Percentiles rank a stretch among this genome's conserved stretches.
These are phyloP conservation scores for Pyricularia grisea DNA, from an alignment of 2,329 filamentous ascomycete species.

Conservation along the genomic window DNA sequence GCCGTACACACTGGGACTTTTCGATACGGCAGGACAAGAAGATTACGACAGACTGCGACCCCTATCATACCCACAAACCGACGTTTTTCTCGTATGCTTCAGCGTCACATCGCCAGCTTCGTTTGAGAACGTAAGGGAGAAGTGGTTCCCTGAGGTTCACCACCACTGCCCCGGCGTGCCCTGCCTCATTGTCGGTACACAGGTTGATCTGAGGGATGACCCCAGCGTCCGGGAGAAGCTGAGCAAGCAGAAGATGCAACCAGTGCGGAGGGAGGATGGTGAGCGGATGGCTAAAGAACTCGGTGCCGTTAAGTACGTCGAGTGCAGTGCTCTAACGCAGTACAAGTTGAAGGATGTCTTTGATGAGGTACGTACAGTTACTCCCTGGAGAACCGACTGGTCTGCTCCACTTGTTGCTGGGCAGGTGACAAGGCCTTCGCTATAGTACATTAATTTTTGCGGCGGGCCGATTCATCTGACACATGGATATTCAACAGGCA, in stretches of 20 bases:
- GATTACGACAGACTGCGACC: conserved; percentile 97
- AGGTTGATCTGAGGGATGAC: conserved; percentile 92
- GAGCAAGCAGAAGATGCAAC: conserved; percentile 90
- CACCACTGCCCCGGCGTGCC: conserved; percentile 98
- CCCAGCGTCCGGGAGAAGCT: conserved; percentile 81
- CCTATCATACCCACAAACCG: conserved; percentile 94
- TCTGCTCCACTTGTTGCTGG: neutral
- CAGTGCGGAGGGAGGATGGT: conserved; percentile 85
- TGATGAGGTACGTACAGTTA: conserved; percentile 65
- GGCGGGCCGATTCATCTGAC: conserved; percentile 1
- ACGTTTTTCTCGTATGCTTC: conserved; percentile 98
- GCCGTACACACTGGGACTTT: conserved; percentile 92
- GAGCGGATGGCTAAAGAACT: conserved; percentile 95
- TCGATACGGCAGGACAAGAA: conserved; percentile 98
- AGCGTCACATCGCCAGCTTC: conserved; percentile 95
- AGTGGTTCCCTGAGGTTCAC: conserved; percentile 98
- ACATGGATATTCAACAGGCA: conserved; percentile 44
- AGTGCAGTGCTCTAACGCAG: conserved; percentile 96
- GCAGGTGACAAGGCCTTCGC: neutral
- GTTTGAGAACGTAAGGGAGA: conserved; percentile 98
- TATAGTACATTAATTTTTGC: neutral
- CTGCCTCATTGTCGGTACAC: conserved; percentile 94
- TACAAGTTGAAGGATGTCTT: conserved; percentile 99
- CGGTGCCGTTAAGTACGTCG: conserved; percentile 97
- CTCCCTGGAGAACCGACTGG: neutral